Base-by-base conservation (phyloP, 441 rosid genomes). In the Gossypium schwendimanii region DNA sequence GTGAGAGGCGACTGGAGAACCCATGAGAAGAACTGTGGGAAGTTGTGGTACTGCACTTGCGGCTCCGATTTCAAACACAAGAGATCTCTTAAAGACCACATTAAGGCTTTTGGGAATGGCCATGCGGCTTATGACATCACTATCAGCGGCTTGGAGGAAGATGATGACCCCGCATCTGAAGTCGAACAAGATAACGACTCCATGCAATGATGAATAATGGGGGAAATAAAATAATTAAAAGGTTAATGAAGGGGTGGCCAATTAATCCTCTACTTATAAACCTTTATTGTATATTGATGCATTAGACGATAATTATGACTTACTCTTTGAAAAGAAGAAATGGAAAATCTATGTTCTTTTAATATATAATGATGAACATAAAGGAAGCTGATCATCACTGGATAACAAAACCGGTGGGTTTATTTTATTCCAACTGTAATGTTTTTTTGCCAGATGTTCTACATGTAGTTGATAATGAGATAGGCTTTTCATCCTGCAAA, bases 31-130 rank as follows among this genome's bases (percentile, higher is more conserved):
- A 72, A 72, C 60, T 61, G 75, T 80, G 98, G 97, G 33, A 89
- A 89, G 86, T 95, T 94, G 49, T 94, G 98, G 98, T 94, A 90
- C 66, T 94, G 98, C 84, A 80, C 80, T 65, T 94, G 98, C 74
- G 98, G 98, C 8, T 94, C 98, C 50, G 98, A 94, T 81, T 94
- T 94, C 75, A 94, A 94, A 86, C 98, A 94, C 81, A 94, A 94
- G 77, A 85, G 98, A 72, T 94, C 97, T 36, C 93, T 94, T 44
- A 94, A 94, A 81, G 98, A 94, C 73, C 98, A 94, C 71, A 84
- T 94, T 53, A 89, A 87, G 76, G 97, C 98, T 58, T 94, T 94
- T 75, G 98, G 98, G 1, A 84, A 78, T 79, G 97, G 94, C 24
- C 98, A 94, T 88, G 94, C 84, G 71, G 93, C 97, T 67, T 87